These are phyloP conservation scores for Calocera cornea DNA, from an alignment of 768 basidiomycete species.

Conservation along the genomic window DNA sequence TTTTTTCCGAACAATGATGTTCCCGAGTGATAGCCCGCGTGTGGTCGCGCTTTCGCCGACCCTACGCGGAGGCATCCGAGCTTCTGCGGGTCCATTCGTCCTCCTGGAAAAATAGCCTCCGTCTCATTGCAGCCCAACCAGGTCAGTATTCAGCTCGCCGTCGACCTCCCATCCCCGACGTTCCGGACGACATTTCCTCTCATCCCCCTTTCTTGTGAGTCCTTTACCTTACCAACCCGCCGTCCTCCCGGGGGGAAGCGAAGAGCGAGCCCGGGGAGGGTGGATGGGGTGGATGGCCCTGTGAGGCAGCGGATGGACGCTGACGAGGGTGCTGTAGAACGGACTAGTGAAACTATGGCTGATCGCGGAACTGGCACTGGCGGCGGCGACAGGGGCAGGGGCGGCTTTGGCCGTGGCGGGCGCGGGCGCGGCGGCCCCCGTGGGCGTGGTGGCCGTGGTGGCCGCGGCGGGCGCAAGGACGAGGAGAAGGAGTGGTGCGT, in stretches of 20 bases:
- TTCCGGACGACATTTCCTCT: neutral
- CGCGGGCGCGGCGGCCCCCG: constrained; percentile 67
- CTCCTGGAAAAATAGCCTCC: constrained; percentile 6
- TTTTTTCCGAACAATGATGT: too few species aligned
- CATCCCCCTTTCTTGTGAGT: constrained; percentile 3
- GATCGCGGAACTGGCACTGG: constrained; percentile 39
- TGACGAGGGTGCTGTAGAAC: constrained; percentile 15
- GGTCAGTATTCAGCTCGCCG: neutral
- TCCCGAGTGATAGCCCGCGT: too few species aligned
- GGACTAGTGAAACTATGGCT: neutral
- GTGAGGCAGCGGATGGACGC: neutral
- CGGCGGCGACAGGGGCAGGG: constrained; percentile 70
- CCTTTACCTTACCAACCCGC: neutral
- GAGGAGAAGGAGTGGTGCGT: constrained; percentile 98
- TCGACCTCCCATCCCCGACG: neutral
- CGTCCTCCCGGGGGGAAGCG: neutral
- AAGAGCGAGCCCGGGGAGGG: neutral
- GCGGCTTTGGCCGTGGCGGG: constrained; percentile 71
- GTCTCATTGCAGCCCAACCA: constrained; percentile 1
- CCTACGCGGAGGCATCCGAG: too few species aligned
- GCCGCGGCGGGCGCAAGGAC: constrained; percentile 91
- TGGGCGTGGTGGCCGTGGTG: neutral
- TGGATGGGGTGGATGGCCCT: neutral
- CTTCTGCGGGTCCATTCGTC: neutral
- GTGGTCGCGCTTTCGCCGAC: too few species aligned